A percentile compares a stretch with the other conserved stretches of the same genome.
Evolutionary conservation across 306 rosid species (phyloP).

Genomic region (Lathyrus sativus): DNA sequence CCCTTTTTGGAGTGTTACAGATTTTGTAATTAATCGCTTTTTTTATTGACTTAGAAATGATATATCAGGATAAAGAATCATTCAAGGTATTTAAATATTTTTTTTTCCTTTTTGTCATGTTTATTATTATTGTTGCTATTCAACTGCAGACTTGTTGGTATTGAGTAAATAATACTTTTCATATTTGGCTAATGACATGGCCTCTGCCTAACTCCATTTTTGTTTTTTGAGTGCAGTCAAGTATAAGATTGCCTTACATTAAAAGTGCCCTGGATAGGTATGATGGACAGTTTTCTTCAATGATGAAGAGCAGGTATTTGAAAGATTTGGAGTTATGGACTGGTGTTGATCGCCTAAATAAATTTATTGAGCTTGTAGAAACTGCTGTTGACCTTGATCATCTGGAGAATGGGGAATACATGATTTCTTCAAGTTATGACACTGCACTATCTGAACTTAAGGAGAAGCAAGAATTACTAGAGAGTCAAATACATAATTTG

Average conservation of each 20-base stretch:
- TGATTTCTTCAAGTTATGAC: constrained; percentile 87
- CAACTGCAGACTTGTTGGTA: background rate
- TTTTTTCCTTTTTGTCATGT: background rate
- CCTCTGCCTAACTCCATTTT: constrained; percentile 35
- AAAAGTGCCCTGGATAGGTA: constrained; percentile 66
- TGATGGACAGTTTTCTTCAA: constrained; percentile 74
- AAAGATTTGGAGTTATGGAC: constrained; percentile 73
- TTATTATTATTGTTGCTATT: background rate
- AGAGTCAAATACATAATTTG: constrained; percentile 70
- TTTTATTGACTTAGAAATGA: constrained; percentile 4
- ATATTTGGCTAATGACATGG: constrained; percentile 24
- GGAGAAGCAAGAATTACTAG: constrained; percentile 69
- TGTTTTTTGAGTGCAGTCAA: constrained; percentile 68
- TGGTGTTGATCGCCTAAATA: constrained; percentile 71
- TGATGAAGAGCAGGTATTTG: constrained; percentile 68
- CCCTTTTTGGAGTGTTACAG: background rate
- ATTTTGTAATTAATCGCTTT: constrained; percentile 10
- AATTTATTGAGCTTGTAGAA: constrained; percentile 83
- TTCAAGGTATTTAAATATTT: constrained; percentile 10
- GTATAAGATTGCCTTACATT: constrained; percentile 82
- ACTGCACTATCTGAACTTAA: constrained; percentile 63
- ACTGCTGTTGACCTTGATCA: constrained; percentile 90
- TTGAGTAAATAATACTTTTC: constrained; percentile 15
- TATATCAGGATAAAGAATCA: constrained; percentile 20
- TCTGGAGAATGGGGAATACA: constrained; percentile 91